These are phyloP conservation scores for Boletus nobilissimus DNA, from an alignment of 1,284 basidiomycete genomes.

Conservation along the genomic window DNA sequence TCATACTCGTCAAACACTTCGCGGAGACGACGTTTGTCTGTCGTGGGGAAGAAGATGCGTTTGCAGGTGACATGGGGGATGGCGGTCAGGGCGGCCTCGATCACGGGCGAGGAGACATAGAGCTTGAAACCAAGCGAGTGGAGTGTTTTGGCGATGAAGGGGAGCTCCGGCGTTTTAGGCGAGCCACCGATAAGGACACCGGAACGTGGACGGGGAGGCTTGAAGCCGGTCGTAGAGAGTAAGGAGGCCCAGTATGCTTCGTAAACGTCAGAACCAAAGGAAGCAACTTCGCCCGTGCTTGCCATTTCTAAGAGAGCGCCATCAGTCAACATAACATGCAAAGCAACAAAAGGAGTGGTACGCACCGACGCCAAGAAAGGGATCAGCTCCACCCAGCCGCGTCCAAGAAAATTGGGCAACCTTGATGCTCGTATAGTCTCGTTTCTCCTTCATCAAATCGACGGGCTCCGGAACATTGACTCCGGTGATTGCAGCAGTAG, in stretches of 20 bases:
- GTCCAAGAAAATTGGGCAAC: constrained; percentile 99
- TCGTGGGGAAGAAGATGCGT: constrained; percentile 95
- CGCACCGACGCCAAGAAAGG: constrained; percentile 94
- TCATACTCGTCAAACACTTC: constrained; percentile 95
- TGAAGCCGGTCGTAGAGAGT: constrained; percentile 92
- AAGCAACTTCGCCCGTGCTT: constrained; percentile 98
- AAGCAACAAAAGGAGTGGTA: constrained; percentile 26
- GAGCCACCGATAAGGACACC: constrained; percentile 93
- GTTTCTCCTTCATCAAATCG: constrained; percentile 92
- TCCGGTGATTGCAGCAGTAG: constrained; percentile 91
- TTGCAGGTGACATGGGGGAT: constrained; percentile 85
- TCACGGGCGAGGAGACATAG: constrained; percentile 83
- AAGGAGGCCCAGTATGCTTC: constrained; percentile 98
- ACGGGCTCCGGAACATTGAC: constrained; percentile 91
- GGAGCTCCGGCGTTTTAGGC: constrained; percentile 84
- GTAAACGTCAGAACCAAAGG: constrained; percentile 93
- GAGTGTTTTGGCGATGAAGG: constrained; percentile 79
- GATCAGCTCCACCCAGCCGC: constrained; percentile 92
- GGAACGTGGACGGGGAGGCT: constrained; percentile 81
- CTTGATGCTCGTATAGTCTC: constrained; percentile 97
- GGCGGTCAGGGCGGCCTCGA: constrained; percentile 87
- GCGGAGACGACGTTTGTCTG: constrained; percentile 95
- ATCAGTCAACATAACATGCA: background rate
- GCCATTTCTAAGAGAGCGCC: constrained; percentile 83
- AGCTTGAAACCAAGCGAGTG: constrained; percentile 90